These are phyloP conservation scores for Parsonsia alboflavescens DNA, from an alignment of 257 asterid species.

Conservation along the genomic window DNA sequence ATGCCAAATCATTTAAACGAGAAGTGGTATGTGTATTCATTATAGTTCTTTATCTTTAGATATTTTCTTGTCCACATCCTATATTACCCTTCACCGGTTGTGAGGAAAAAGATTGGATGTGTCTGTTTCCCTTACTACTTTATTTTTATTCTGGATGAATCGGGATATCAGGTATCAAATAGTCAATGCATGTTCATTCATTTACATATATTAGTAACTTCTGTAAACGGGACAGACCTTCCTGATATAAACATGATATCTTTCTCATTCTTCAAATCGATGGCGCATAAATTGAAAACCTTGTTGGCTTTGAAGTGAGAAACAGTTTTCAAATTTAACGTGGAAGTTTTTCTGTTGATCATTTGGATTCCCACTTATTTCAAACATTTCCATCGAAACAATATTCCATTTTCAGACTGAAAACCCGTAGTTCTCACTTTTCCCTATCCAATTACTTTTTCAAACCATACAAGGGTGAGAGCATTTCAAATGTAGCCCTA, in stretches of 20 bases:
- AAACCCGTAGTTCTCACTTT: too few species aligned
- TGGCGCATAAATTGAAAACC: background rate
- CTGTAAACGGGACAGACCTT: background rate
- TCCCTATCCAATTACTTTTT: too few species aligned
- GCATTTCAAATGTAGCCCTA: too few species aligned
- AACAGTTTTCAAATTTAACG: too few species aligned
- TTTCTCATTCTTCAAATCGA: background rate
- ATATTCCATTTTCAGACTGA: too few species aligned
- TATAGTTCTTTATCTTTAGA: background rate
- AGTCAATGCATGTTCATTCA: background rate
- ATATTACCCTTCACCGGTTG: background rate
- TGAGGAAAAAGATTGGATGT: background rate
- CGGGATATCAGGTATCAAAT: background rate
- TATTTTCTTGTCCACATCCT: background rate
- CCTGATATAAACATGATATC: too few species aligned
- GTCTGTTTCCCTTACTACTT: background rate
- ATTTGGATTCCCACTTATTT: too few species aligned
- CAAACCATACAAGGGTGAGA: too few species aligned
- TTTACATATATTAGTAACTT: background rate
- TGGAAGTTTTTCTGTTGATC: too few species aligned
- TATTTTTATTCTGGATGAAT: too few species aligned
- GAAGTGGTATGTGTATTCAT: conserved; percentile 58
- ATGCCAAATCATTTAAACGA: conserved; percentile 83
- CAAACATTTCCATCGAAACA: too few species aligned
- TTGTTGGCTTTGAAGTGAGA: too few species aligned